These are phyloP conservation scores for Ceratorhiza oryzae-sativae DNA, from an alignment of 1,284 basidiomycete genomes.

Conservation along the genomic window DNA sequence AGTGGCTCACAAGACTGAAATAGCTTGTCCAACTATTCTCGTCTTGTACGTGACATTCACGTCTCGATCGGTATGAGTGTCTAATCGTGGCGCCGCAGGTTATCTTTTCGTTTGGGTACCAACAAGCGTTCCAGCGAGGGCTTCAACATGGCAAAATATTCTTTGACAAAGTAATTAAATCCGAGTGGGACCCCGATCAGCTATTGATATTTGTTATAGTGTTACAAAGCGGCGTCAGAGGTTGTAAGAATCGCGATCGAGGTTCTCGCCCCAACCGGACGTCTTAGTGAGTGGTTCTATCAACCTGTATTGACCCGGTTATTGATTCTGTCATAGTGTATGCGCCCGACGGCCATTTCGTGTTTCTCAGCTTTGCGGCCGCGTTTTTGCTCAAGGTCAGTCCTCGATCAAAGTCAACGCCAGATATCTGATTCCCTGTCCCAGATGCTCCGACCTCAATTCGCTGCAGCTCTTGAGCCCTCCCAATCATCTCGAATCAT, in stretches of 20 bases:
- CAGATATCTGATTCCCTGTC: conserved; percentile 19
- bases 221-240: conserved; percentile 70
- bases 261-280: conserved; percentile 70
- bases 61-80: background rate
- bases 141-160: conserved; percentile 67
- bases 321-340: conserved; percentile 50
- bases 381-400: conserved; percentile 79
- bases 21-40: conserved; percentile 76
- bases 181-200: background rate
- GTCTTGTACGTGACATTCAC: conserved; percentile 56
- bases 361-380: conserved; percentile 84
- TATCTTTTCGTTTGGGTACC: conserved; percentile 85
- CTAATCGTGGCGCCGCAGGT: conserved; percentile 47
- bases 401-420: background rate
- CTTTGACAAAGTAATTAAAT: conserved; percentile 65
- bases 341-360: conserved; percentile 85
- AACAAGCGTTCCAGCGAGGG: conserved; percentile 76
- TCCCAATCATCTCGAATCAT: conserved; percentile 73
- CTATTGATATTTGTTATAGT: conserved; percentile 54
- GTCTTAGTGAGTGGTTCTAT: conserved; percentile 61
- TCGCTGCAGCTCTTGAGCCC: conserved; percentile 64
- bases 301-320: background rate
- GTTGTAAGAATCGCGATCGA: conserved; percentile 73
- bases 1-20: conserved; percentile 42
- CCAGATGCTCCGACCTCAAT: conserved; percentile 77